Evolutionary conservation across 1,284 basidiomycete genomes (phyloP), one percentile per base, ranked within the genome.

Genomic region (Flammula alnicola): DNA sequence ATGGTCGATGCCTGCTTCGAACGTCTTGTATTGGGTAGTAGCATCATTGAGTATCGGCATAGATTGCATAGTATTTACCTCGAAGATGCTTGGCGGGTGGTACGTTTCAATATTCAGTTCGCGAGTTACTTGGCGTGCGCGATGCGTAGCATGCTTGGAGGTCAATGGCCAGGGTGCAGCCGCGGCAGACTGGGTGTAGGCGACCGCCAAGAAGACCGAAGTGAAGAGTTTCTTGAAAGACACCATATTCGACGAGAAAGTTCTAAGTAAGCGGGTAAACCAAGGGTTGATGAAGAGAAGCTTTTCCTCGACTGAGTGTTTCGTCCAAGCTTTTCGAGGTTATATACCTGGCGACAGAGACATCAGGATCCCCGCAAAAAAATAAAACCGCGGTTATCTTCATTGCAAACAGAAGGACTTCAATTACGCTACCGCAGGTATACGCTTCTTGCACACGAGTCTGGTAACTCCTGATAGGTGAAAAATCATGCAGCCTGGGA

Each of bases 1-100:
- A 47, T 70, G 67, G 19, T 73, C 72, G 22, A 75, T 57, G n/a
- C 76, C 77, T n/a, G 59, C 58, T 35, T 70, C 76, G 55, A 75
- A 80, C 11, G 73, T 76, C 74, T 77, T 37, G 12, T 36, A 32
- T 23, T 32, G 16, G 16, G 30, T 4, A 16, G 12, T 17, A 31
- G 7, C 12, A 31, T 30, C 16, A 20, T 39, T 11, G 19, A 22
- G 20, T 23, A 17, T 30, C 16, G 14, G 16, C 26, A 23, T 14
- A 36, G 16, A 25, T 14, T n/a, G 25, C 12, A 46, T 10, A 20
- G 23, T 12, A 6, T 56, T 26, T 46, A 72, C 74, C 67, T 75
- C 67, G 59, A 65, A 75, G 3, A 67, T 65, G 11, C 71, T 70
- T 45, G 61, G 58, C n/a, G 73, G 74, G 58, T 75, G 70, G 67